phyloP scores from a whole-genome alignment of 192 early-diverging fungal species.

The Podila clonocystis region DNA sequence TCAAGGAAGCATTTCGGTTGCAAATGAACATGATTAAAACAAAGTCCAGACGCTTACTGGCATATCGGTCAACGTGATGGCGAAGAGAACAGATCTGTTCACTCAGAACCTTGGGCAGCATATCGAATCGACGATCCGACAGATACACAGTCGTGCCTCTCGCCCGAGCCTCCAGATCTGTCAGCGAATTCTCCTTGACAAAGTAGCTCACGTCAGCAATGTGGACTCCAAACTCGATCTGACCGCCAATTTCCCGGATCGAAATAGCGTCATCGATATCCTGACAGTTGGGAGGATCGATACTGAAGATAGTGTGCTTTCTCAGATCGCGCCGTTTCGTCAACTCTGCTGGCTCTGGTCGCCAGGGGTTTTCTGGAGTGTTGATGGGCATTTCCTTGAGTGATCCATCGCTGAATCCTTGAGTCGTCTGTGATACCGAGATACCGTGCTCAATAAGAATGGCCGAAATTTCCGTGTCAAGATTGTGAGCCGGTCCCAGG shows the following conservation, averaged over 20 bases:
- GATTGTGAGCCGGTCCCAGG: slow-evolving; percentile 69
- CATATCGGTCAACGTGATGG: slow-evolving; percentile 70
- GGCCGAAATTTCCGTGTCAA: slow-evolving; percentile 80
- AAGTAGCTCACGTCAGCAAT: slow-evolving; percentile 83
- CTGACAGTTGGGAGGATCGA: slow-evolving; percentile 81
- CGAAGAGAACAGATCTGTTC: slow-evolving; percentile 79
- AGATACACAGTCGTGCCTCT: slow-evolving; percentile 83
- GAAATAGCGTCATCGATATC: slow-evolving; percentile 88
- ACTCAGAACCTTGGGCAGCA: slow-evolving; percentile 79
- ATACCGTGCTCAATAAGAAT: slow-evolving; percentile 83
- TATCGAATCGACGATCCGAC: slow-evolving; percentile 84
- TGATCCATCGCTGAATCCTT: slow-evolving; percentile 70
- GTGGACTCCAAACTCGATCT: slow-evolving; percentile 78
- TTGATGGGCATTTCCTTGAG: slow-evolving; percentile 75
- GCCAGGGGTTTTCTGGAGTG: slow-evolving; percentile 62
- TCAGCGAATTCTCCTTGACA: slow-evolving; percentile 67
- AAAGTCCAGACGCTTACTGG: slow-evolving; percentile 49
- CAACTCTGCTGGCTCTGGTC: slow-evolving; percentile 51
- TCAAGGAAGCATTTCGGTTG: not conserved
- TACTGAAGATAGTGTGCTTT: slow-evolving; percentile 65
- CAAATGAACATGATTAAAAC: not conserved
- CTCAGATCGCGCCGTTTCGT: slow-evolving; percentile 39
- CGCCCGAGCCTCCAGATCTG: slow-evolving; percentile 75
- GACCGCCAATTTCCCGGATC: slow-evolving; percentile 58
- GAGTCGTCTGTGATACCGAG: slow-evolving; percentile 76